phyloP scores from a whole-genome alignment of 78 protist species.

The Polysphondylium violaceum region DNA sequence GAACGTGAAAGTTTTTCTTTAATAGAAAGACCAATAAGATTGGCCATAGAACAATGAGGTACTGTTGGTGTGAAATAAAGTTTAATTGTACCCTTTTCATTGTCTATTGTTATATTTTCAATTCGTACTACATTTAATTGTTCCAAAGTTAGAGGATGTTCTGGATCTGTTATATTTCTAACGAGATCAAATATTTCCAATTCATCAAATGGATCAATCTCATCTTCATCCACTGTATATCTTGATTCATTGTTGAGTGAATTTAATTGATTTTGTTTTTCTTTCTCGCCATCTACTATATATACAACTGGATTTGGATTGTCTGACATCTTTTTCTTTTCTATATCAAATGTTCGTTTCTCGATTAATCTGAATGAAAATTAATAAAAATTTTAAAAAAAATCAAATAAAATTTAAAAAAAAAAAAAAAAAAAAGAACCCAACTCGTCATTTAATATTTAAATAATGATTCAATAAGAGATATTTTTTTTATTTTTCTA shows the following conservation, averaged over 20 bases:
- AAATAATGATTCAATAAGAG: no score
- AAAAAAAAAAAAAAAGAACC: no score
- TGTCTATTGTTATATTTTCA: conserved; percentile 77
- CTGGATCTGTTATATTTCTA: conserved; percentile 94
- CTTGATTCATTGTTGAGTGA: no score
- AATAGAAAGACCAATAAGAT: conserved; percentile 94
- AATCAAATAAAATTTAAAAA: no score
- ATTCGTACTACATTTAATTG: conserved; percentile 88
- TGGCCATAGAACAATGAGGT: conserved; percentile 95
- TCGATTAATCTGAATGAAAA: no score
- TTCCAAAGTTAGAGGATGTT: conserved; percentile 96
- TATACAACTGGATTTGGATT: conserved; percentile 74
- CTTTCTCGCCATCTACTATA: conserved; percentile 14
- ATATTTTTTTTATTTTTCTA: no score
- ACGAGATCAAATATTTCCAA: conserved; percentile 71
- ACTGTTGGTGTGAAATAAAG: conserved; percentile 94
- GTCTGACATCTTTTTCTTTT: conserved; percentile 26
- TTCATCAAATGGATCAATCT: conserved; percentile 41
- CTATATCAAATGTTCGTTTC: no score
- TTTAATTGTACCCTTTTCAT: conserved; percentile 19
- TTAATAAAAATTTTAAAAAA: no score
- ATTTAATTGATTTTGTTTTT: not conserved
- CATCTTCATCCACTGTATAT: conserved; percentile 53
- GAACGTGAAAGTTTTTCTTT: conserved; percentile 89
- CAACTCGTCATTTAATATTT: no score